Percentiles rank a stretch among this genome's conserved stretches.
Conservation (phyloP, 768 basidiomycete genomes). For the Antrodiella citrinella region DNA sequence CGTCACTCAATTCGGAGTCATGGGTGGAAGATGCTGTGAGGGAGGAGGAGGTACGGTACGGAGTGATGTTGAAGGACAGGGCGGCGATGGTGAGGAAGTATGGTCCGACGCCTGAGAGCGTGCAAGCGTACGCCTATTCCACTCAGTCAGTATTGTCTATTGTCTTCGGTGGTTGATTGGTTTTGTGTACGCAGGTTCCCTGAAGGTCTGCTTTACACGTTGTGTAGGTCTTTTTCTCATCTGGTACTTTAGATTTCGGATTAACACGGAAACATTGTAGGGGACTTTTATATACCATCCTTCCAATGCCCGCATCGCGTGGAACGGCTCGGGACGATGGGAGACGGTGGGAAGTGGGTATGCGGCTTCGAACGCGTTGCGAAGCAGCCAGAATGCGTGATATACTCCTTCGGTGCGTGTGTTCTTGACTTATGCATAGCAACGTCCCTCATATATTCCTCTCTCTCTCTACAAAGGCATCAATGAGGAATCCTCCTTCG, state of each 20-base stretch:
- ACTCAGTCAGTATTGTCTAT: no score
- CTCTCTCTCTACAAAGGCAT: slow-evolving; percentile 22
- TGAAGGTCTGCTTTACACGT: slow-evolving; percentile 12
- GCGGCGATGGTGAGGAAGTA: slow-evolving; percentile 44
- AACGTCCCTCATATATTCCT: no score
- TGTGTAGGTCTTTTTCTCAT: slow-evolving; percentile 11
- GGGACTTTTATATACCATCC: slow-evolving; percentile 44
- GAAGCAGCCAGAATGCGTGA: slow-evolving; percentile 30
- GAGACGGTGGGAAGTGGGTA: slow-evolving; percentile 45
- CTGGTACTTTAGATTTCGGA: no score
- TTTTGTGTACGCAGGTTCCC: slow-evolving; percentile 12
- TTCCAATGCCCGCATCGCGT: slow-evolving; percentile 41
- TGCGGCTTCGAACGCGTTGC: slow-evolving; percentile 38
- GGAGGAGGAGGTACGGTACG: slow-evolving; percentile 36
- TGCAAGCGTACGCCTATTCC: slow-evolving; percentile 39
- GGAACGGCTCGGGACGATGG: slow-evolving; percentile 38
- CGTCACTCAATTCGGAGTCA: slow-evolving; percentile 4
- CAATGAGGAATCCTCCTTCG: slow-evolving; percentile 42
- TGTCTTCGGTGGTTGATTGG: no score
- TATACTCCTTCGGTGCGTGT: slow-evolving; percentile 38
- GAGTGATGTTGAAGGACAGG: slow-evolving; percentile 32
- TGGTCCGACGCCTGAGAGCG: slow-evolving; percentile 42
- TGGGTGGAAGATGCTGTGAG: not conserved
- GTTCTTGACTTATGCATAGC: no score
- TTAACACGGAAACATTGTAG: no score